These are phyloP conservation scores for Elaeagnus macrophylla DNA, from an alignment of 306 rosid genomes.

Conservation along the genomic window DNA sequence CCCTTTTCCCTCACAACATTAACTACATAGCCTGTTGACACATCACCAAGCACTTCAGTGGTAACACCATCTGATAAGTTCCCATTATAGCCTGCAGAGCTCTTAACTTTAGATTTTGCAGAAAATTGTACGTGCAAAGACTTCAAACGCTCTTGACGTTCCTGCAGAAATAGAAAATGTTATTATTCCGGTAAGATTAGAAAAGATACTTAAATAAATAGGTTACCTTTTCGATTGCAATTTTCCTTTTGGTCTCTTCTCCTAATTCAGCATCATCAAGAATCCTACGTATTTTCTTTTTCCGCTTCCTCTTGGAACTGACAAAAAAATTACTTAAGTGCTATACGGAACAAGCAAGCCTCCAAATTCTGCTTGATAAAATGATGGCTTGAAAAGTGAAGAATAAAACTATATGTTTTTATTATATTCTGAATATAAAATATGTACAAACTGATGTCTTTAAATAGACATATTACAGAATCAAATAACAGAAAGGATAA, in stretches of 20 bases:
- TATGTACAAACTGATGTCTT: no score
- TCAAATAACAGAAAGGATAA: no score
- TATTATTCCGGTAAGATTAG: slow-evolving; percentile 9
- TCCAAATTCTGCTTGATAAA: background rate
- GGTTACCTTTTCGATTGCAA: slow-evolving; percentile 86
- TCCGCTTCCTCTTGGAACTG: slow-evolving; percentile 70
- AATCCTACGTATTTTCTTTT: slow-evolving; percentile 84
- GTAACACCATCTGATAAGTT: slow-evolving; percentile 69
- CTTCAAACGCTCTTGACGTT: slow-evolving; percentile 89
- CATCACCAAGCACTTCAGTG: slow-evolving; percentile 75
- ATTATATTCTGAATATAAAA: no score
- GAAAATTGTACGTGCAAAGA: slow-evolving; percentile 78
- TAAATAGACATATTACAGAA: no score
- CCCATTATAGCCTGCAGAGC: slow-evolving; percentile 46
- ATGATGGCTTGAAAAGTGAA: no score
- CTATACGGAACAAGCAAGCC: slow-evolving; percentile 2
- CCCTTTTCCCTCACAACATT: slow-evolving; percentile 95
- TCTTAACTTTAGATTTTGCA: slow-evolving; percentile 46
- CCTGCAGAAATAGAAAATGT: slow-evolving; percentile 37
- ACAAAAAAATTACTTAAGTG: slow-evolving; percentile 1
- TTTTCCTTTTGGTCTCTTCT: slow-evolving; percentile 89
- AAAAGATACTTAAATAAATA: slow-evolving; percentile 3
- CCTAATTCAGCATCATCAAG: slow-evolving; percentile 96
- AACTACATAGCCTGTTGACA: slow-evolving; percentile 66
- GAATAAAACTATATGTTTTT: no score